These are phyloP conservation scores for apple (Malus domestica) DNA, from an alignment of 306 rosid genomes.

Conservation along the genomic window ASM211411v1 NC_041799.1:27929501-27930000, in stretches of 20 bases:
- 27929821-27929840: neutral
- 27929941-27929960: neutral
- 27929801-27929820: neutral
- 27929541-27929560: too few species aligned
- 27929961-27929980: neutral
- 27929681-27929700: too few species aligned
- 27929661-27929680: too few species aligned
- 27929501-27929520: too few species aligned
- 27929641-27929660: too few species aligned
- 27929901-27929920: neutral
- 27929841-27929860: neutral
- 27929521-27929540: too few species aligned
- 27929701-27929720: too few species aligned
- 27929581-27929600: too few species aligned
- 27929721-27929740: too few species aligned
- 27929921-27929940: neutral
- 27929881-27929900: neutral
- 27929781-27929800: neutral
- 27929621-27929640: too few species aligned
- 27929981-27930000: neutral
- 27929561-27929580: too few species aligned
- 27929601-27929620: too few species aligned
- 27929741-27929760: neutral
- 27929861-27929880: neutral
- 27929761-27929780: neutral